These are phyloP conservation scores for Populus hybrid DNA, from an alignment of 441 rosid genomes.

Conservation along the genomic window DNA sequence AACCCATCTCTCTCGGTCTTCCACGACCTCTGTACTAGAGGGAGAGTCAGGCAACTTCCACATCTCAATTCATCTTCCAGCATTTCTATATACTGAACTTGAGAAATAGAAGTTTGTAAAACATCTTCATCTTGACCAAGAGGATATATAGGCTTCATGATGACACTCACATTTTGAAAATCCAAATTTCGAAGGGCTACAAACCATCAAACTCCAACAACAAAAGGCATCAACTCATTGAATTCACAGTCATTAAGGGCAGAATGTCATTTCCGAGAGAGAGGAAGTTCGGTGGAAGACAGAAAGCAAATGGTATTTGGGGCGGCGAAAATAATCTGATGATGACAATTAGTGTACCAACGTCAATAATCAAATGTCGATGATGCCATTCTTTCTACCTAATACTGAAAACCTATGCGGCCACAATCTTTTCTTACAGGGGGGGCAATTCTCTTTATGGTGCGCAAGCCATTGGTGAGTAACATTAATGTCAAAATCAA, in stretches of 20 bases:
- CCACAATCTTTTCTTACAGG: neutral
- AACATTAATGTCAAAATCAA: constrained; percentile 9
- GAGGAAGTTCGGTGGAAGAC: neutral
- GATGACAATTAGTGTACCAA: too few species aligned
- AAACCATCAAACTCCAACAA: neutral
- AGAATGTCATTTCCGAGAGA: neutral
- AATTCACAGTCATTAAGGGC: neutral
- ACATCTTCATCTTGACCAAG: too few species aligned
- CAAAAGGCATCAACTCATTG: neutral
- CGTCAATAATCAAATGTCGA: neutral
- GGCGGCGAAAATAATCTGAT: neutral
- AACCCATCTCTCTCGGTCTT: neutral
- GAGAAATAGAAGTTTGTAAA: too few species aligned
- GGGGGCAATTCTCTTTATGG: neutral
- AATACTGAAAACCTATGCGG: neutral
- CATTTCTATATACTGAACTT: too few species aligned
- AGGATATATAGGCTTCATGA: neutral
- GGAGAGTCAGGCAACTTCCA: too few species aligned
- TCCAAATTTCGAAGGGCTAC: neutral
- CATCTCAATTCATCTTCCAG: too few species aligned
- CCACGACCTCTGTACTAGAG: too few species aligned
- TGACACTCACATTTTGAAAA: neutral
- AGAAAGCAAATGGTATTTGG: neutral
- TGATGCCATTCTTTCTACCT: neutral
- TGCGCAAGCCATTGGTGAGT: constrained; percentile 8